A percentile compares a stretch with the other conserved stretches of the same genome.
These are phyloP conservation scores for Fusarium virguliforme DNA, from an alignment of 2,329 filamentous ascomycete genomes.

Conservation along the genomic window DNA sequence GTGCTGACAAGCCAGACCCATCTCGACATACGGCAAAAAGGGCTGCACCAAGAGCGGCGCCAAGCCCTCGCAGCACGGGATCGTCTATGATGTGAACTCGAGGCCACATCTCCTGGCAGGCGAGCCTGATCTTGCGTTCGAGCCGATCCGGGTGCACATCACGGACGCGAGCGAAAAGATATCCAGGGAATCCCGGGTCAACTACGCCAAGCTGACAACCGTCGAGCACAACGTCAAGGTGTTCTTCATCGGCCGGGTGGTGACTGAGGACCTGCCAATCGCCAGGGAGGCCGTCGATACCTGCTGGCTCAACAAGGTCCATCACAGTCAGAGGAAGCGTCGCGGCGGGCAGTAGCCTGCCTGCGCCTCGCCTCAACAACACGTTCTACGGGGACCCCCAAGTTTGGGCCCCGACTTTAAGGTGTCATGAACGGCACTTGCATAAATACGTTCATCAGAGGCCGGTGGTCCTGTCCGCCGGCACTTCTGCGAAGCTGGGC, in stretches of 20 bases:
- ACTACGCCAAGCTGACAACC: slow-evolving; percentile 71
- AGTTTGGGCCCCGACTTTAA: slow-evolving; percentile 41
- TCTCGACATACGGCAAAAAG: slow-evolving; percentile 69
- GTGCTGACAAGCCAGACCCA: slow-evolving; percentile 61
- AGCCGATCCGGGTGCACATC: slow-evolving; percentile 63
- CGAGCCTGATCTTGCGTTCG: slow-evolving; percentile 67
- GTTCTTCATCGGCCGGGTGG: slow-evolving; percentile 70
- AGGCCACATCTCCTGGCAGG: slow-evolving; percentile 55
- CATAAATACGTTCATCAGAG: slow-evolving; percentile 55
- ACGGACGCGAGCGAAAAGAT: slow-evolving; percentile 63
- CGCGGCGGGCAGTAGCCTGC: slow-evolving; percentile 32
- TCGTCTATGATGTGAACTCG: slow-evolving; percentile 61
- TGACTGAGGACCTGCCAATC: slow-evolving; percentile 58
- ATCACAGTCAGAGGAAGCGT: slow-evolving; percentile 54
- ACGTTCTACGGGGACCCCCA: slow-evolving; percentile 48
- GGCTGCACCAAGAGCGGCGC: slow-evolving; percentile 70
- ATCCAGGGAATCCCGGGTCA: slow-evolving; percentile 67
- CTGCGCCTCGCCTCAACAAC: slow-evolving; percentile 35
- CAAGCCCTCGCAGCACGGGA: slow-evolving; percentile 69
- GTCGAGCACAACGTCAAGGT: slow-evolving; percentile 73
- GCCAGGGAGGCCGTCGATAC: slow-evolving; percentile 64
- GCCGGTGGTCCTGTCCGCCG: slow-evolving; percentile 33
- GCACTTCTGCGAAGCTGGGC: slow-evolving; percentile 42
- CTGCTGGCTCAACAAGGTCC: slow-evolving; percentile 66
- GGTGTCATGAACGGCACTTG: slow-evolving; percentile 42